A percentile compares a stretch with the other conserved stretches of the same genome.
Conservation (phyloP, 2,329 filamentous ascomycete genomes). For the Fusarium citri region DNA sequence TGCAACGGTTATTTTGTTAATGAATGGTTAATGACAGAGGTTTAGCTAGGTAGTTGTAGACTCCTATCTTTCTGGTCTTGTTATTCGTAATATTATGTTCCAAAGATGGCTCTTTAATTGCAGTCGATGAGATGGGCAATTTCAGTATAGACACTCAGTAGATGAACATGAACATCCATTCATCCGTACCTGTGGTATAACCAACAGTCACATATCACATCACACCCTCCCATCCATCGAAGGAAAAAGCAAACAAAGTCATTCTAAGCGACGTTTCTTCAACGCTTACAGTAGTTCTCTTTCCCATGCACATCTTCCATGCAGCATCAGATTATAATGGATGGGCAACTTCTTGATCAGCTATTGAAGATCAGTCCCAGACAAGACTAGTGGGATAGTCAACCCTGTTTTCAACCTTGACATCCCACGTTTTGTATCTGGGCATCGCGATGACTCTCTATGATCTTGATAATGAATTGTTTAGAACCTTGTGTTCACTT, state of each 20-base stretch:
- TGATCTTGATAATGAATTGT: background rate
- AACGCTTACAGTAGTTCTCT: conserved; percentile 4
- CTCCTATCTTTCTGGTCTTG: background rate
- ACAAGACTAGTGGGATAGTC: conserved; percentile 1
- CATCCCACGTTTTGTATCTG: conserved; percentile 4
- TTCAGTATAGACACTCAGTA: no score
- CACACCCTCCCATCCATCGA: background rate
- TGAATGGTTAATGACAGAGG: no score
- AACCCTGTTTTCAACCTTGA: conserved; percentile 9
- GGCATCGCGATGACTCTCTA: background rate
- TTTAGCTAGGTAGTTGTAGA: no score
- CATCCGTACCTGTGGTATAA: background rate
- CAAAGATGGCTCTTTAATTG: background rate
- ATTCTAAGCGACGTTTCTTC: conserved; percentile 2
- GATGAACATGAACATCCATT: conserved; percentile 1
- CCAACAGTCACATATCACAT: background rate
- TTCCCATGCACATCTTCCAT: conserved; percentile 13
- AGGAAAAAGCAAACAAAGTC: conserved; percentile 17
- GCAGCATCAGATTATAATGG: conserved; percentile 4
- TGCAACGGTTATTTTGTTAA: conserved; percentile 9
- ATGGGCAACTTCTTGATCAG: conserved; percentile 15
- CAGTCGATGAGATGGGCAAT: background rate
- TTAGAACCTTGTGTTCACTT: background rate
- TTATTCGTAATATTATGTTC: background rate
- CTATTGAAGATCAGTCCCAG: conserved; percentile 31